Evolutionary conservation across 2,329 filamentous ascomycete species (phyloP), one percentile per base, ranked within the genome.

Genomic region (Rhynchosporium agropyri): DNA sequence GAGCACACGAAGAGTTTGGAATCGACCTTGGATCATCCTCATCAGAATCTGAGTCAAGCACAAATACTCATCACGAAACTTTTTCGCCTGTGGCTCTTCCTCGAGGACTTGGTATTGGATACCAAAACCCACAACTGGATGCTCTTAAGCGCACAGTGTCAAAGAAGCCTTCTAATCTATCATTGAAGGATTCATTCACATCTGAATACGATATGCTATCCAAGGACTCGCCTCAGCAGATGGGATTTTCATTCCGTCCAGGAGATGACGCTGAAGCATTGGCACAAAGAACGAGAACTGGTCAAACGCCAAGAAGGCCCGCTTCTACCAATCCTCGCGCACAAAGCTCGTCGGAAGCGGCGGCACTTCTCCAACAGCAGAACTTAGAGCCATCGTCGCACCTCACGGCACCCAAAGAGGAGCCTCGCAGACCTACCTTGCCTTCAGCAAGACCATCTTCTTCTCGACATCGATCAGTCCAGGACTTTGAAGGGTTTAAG

Each of bases 161-260:
- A 10, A 60, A 60, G 13, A 51, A 54, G 51, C 51, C 12, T 10
- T 58, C 56, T 38, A 15, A 4, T 9, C 51, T 56, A 12, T 56
- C 59, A 1, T 15, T 56, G 20, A 49, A 49, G 4, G 45, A 61
- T 20, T 55, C 51, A 6, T 45, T 29, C 12, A 43, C n/a, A 53
- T 13, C 49, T 56, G n/a, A 49, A 26, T 60, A 51, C 29, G 36
- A 51, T 9, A 40, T 9, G 4, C 46, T 60, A 2, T 51, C 58
- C 36, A 48, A 51, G 29, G 61, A 33, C 15, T 45, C 26, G n/a
- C 43, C 59, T 29, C 29, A 26, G 40, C 58, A 67, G 42, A 62
- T 69, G 48, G 60, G 62, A 6, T 71, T 72, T 48, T 73, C 71
- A 13, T 73, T 70, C 20, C 59, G 62, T 8, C 64, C 69, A 31